Conservation (phyloP, 257 asterid genomes). For the Solanum medicagineum region DNA sequence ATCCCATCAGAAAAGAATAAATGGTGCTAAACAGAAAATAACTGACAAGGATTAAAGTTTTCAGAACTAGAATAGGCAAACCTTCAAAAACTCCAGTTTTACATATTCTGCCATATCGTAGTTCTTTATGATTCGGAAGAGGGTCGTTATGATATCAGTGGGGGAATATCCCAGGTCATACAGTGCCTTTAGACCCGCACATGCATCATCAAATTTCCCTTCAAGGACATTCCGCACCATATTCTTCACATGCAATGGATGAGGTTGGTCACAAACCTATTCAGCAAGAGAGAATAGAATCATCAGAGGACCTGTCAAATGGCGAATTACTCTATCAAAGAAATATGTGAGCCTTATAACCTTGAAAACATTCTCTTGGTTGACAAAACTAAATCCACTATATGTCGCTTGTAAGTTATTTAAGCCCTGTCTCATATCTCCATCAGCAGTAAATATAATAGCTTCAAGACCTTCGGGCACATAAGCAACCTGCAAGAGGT, state of each 20-base stretch:
- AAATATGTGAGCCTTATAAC: conserved; percentile 15
- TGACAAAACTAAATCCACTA: conserved; percentile 94
- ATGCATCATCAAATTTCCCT: conserved; percentile 89
- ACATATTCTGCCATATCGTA: conserved; percentile 92
- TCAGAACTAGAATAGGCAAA: conserved; percentile 1
- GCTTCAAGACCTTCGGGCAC: conserved; percentile 98
- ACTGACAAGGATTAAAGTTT: background rate
- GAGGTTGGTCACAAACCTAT: conserved; percentile 98
- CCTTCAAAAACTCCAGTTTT: conserved; percentile 93
- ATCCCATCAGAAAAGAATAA: background rate
- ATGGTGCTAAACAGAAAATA: background rate
- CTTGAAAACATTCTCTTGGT: conserved; percentile 98
- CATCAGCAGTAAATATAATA: conserved; percentile 94
- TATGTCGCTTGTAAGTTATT: conserved; percentile 95
- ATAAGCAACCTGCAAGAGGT: conserved; percentile 59
- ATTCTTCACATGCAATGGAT: conserved; percentile 90
- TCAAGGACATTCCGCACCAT: conserved; percentile 78
- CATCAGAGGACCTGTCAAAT: background rate
- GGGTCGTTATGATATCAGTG: conserved; percentile 92
- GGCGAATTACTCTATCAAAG: background rate
- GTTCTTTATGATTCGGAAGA: conserved; percentile 79
- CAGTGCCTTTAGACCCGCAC: conserved; percentile 82
- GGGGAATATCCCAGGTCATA: conserved; percentile 96
- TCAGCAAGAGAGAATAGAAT: background rate
- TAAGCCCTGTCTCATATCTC: conserved; percentile 97